Conservation (phyloP, 1,139 yeast genomes). For the Wickerhamiella infanticola region DNA sequence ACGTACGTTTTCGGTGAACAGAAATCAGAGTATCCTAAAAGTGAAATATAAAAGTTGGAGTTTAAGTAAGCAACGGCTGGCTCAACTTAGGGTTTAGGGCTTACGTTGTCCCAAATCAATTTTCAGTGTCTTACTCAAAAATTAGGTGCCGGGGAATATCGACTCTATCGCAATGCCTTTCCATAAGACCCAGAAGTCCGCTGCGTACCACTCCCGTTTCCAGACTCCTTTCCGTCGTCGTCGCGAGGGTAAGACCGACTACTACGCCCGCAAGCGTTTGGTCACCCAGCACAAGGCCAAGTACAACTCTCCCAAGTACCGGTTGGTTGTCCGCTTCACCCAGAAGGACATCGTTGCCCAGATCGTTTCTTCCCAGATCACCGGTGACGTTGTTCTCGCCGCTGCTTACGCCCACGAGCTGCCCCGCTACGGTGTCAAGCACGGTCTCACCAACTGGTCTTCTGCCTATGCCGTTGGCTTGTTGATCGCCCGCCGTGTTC, state of each 20-base stretch:
- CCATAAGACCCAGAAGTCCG: constrained; percentile 54
- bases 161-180: constrained; percentile 46
- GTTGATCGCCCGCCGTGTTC: constrained; percentile 97
- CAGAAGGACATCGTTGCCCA: constrained; percentile 99
- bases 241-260: constrained; percentile 99
- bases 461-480: constrained; percentile 99
- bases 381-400: constrained; percentile 91
- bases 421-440: constrained; percentile 94
- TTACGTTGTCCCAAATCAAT: neutral
- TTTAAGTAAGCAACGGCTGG: neutral
- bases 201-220: constrained; percentile 98
- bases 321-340: constrained; percentile 99
- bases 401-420: constrained; percentile 99
- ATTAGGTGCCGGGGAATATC: neutral
- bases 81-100: constrained; percentile 1
- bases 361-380: constrained; percentile 88
- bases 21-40: no score
- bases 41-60: no score
- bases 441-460: constrained; percentile 99
- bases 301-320: constrained; percentile 98
- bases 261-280: constrained; percentile 99
- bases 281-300: constrained; percentile 99
- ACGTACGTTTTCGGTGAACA: neutral
- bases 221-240: constrained; percentile 99
- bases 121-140: neutral